Base-by-base conservation (phyloP, 768 basidiomycete genomes). In the Multifurca ochricompacta region DNA sequence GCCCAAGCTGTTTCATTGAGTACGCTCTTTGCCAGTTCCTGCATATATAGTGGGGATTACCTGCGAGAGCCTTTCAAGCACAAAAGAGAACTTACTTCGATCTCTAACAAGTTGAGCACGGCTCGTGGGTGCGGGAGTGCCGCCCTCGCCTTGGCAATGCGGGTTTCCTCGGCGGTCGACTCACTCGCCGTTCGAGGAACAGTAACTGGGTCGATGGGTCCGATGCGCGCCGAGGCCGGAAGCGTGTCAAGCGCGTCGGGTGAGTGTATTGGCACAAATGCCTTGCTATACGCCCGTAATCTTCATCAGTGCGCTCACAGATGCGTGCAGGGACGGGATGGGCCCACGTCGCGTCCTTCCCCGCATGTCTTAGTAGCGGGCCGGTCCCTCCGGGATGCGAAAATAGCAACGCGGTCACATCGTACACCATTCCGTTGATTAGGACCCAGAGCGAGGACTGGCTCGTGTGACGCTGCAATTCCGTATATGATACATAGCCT, bases 341-440 rank as follows among this genome's bases (percentile, higher is more conserved):
- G 34, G 67, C 86, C 35, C 67, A 88, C 82, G 86, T 95, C 30
- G 90, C 90, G 66, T 92, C 92, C 65, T 84, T 87, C 23, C 93
- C 93, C 2, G 87, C 91, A 61, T 92, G 90, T 66, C 89, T 89
- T 50, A 94, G 66, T 44, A 94, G 85, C 62, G 93, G 89, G 65
- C 80, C 85, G 64, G 82, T 82, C 7, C 91, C 92, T 31, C 91
- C 89, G 78, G 61, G 44, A 32, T 48, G 50, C 51, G 62, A 64
- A 49, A 48, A 48, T 19, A 61, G 13, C 13, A 61, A 40, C 21
- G 44, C 46, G 34, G 60, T 61, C 48, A 52, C 45, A 41, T 61
- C 51, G 39, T 48, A 52, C 32, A 64, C 40, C 32, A 44, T 53
- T 43, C 47, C 60, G n/a, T 47, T 46, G 41, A 64, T 59, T 14